phyloP scores from a whole-genome alignment of 345 rosid genomes.

The Diplotaxis tenuifolia region DNA sequence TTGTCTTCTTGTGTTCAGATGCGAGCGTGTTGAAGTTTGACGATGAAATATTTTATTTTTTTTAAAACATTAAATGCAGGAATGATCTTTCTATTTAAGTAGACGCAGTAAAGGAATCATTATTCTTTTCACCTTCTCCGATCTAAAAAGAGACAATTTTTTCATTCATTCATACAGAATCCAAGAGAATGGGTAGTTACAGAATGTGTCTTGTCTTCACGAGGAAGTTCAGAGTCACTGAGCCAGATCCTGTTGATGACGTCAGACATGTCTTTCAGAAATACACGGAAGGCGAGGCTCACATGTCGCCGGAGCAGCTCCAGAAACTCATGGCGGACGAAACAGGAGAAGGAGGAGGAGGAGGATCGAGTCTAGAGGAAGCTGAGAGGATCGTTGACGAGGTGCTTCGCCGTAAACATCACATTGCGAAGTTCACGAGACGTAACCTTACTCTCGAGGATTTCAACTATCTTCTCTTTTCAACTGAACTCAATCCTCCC shows the following conservation, averaged over 20 bases:
- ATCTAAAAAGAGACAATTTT: constrained; percentile 17
- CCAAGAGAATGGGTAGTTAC: constrained; percentile 56
- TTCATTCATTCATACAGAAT: background rate
- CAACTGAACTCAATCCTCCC: constrained; percentile 66
- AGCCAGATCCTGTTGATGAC: constrained; percentile 67
- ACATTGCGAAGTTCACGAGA: constrained; percentile 59
- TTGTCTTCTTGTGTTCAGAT: constrained; percentile 18
- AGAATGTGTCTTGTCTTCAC: constrained; percentile 68
- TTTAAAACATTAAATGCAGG: background rate
- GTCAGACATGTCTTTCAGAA: constrained; percentile 51
- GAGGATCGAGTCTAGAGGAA: constrained; percentile 43
- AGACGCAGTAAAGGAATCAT: constrained; percentile 10
- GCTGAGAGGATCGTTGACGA: constrained; percentile 58
- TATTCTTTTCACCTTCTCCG: constrained; percentile 33
- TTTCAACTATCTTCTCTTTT: constrained; percentile 57
- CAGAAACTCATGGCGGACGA: constrained; percentile 50
- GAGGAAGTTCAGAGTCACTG: constrained; percentile 60
- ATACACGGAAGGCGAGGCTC: constrained; percentile 54
- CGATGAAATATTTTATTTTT: background rate
- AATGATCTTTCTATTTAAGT: constrained; percentile 14
- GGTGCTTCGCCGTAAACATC: constrained; percentile 56
- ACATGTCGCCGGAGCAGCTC: constrained; percentile 71
- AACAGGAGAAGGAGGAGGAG: constrained; percentile 20
- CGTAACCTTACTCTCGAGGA: constrained; percentile 66
- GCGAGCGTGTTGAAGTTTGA: constrained; percentile 23